Base-by-base conservation (phyloP, 257 asterid genomes). In the Capsicum pubescens region DNA sequence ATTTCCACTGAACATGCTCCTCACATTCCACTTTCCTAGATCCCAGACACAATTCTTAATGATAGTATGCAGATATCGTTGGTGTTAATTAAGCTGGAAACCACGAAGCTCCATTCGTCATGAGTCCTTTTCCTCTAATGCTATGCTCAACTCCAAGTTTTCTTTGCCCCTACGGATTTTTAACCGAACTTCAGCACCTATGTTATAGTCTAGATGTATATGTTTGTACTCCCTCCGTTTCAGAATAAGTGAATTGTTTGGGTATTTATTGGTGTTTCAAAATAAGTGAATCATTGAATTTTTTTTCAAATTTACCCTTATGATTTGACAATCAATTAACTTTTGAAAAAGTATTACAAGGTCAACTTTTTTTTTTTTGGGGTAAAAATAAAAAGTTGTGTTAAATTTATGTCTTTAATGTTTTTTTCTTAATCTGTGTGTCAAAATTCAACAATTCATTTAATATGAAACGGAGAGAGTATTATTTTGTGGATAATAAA, bases 151-250 rank as follows among this genome's bases (percentile, higher is more conserved):
- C 88, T 94, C 95, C 93, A 94, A 60, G 60, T 54, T 86, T 76
- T 93, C 90, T 11, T 63, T 87, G 48, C 95, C 97, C 87, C 99
- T 91, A 80, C 61, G 87, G 80, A 94, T 90, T 87, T 87, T 92
- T 67, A 96, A 85, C 17, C 84, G 79, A 59, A 96, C 98, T 84
- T 93, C 91, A 67, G 91, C 97, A 17, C 97, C 98, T 16, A 92
- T 86, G 86, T 74, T 92, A 86, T 92, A 93, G 83, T 93, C 95
- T 26, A 26, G 32, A 26, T 26, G 32, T 26, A 26, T 26, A 26
- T 26, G 32, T 26, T 26, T 26, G 32, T 26, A 26, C 32, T 26
- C 2, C 32, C 32, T 26, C 32, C 2, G 32, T 26, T 26, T 26
- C 32, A 1, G 32, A 26, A 26, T 26, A 26, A 26, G 32, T 26